Evolutionary conservation across 1,284 basidiomycete genomes (phyloP).

Genomic region (Tylopilus sp.): DNA sequence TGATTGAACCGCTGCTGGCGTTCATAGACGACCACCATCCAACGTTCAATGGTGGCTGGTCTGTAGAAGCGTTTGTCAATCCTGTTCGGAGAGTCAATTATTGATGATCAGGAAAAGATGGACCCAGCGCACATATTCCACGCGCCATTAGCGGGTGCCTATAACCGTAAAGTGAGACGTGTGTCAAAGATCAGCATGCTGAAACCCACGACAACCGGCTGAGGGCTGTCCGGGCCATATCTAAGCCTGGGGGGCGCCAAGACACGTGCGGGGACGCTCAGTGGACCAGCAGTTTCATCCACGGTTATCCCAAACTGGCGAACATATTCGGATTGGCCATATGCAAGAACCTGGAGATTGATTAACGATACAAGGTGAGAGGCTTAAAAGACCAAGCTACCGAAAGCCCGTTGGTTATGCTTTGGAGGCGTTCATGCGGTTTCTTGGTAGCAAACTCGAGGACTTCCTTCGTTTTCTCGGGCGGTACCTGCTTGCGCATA

Average conservation of each 20-base stretch:
- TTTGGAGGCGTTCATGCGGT: constrained; percentile 56
- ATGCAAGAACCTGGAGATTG: constrained; percentile 53
- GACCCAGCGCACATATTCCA: constrained; percentile 60
- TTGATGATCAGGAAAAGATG: neutral
- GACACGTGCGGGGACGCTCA: constrained; percentile 57
- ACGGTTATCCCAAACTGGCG: constrained; percentile 63
- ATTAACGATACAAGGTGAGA: neutral
- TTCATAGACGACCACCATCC: constrained; percentile 66
- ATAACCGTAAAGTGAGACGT: neutral
- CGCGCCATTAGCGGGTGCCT: constrained; percentile 59
- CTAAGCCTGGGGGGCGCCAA: constrained; percentile 57
- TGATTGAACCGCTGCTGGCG: constrained; percentile 49
- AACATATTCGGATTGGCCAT: constrained; percentile 72
- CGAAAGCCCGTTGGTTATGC: constrained; percentile 53
- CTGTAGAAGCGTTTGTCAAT: constrained; percentile 61
- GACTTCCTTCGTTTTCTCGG: constrained; percentile 61
- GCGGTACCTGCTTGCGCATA: constrained; percentile 68
- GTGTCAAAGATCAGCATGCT: neutral
- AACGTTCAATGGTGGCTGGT: constrained; percentile 48
- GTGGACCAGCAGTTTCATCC: constrained; percentile 43
- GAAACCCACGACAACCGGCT: constrained; percentile 49
- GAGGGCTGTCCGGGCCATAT: constrained; percentile 52
- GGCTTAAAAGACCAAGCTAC: constrained; percentile 32
- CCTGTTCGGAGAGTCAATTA: constrained; percentile 37
- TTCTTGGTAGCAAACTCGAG: constrained; percentile 69